phyloP scores from a whole-genome alignment of 257 asterid species.

The Solanum neorickii region DNA sequence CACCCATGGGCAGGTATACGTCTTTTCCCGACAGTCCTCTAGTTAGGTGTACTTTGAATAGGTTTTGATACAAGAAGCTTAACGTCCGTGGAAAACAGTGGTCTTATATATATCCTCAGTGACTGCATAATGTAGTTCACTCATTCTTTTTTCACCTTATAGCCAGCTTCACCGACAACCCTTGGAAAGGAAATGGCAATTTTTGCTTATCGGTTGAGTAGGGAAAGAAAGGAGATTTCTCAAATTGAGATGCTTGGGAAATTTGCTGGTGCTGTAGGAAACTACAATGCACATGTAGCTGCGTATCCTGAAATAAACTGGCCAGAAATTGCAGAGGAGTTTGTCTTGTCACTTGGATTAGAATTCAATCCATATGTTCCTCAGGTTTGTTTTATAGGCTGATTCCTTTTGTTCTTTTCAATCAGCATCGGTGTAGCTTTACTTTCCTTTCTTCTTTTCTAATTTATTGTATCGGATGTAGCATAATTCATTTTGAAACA shows the following conservation, averaged over 20 bases:
- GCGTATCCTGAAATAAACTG: slow-evolving; percentile 41
- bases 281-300: slow-evolving; percentile 40
- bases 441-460: background rate
- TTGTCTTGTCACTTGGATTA: slow-evolving; percentile 33
- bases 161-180: slow-evolving; percentile 51
- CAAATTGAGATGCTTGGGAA: slow-evolving; percentile 31
- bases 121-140: background rate
- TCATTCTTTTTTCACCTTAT: background rate
- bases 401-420: background rate
- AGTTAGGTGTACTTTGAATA: background rate
- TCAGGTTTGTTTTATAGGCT: slow-evolving; percentile 17
- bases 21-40: background rate
- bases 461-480: background rate
- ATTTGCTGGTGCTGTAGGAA: slow-evolving; percentile 51
- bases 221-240: slow-evolving; percentile 19
- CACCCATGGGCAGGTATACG: slow-evolving; percentile 43
- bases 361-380: slow-evolving; percentile 40
- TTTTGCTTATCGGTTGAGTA: slow-evolving; percentile 27
- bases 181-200: slow-evolving; percentile 51
- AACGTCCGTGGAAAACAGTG: background rate
- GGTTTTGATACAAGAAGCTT: background rate
- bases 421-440: background rate
- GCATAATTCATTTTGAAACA: background rate
- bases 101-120: background rate
- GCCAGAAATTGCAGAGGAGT: slow-evolving; percentile 32